A percentile compares a stretch with the other conserved stretches of the same genome.
Conservation (phyloP, 352 stramenopile genomes). For the Phytophthora brassicae region DNA sequence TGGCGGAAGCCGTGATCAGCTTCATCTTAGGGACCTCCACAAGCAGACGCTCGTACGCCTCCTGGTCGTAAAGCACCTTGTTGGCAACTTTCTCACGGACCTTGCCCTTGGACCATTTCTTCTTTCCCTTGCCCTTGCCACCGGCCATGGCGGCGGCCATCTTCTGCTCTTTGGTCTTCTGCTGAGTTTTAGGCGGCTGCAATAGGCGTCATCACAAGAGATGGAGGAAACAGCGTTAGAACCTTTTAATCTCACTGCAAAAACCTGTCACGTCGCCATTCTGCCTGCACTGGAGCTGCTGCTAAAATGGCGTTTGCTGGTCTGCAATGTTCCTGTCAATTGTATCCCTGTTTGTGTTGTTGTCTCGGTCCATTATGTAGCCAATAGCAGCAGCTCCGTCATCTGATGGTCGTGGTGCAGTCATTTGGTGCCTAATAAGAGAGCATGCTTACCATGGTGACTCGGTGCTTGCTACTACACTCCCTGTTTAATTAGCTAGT, state of each 20-base stretch:
- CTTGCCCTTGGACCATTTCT: slow-evolving; percentile 99
- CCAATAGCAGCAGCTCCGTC: slow-evolving; percentile 14
- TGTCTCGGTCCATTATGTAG: not conserved
- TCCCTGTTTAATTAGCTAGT: slow-evolving; percentile 85
- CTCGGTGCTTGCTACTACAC: slow-evolving; percentile 75
- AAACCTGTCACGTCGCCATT: slow-evolving; percentile 1
- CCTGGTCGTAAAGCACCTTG: slow-evolving; percentile 99
- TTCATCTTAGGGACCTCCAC: slow-evolving; percentile 99
- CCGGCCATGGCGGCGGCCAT: slow-evolving; percentile 99
- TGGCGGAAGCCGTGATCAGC: slow-evolving; percentile 98
- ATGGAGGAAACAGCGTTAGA: slow-evolving; percentile 21
- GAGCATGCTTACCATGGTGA: slow-evolving; percentile 74
- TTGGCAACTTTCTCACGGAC: slow-evolving; percentile 99
- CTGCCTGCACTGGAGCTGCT: slow-evolving; percentile 21
- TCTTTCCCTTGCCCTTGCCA: slow-evolving; percentile 99
- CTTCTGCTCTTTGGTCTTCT: slow-evolving; percentile 99
- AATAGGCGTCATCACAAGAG: slow-evolving; percentile 18
- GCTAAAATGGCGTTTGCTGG: not conserved
- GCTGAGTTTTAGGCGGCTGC: slow-evolving; percentile 98
- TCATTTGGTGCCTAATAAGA: not conserved
- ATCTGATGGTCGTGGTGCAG: not conserved
- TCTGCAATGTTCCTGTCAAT: slow-evolving; percentile 8
- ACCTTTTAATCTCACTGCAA: not conserved
- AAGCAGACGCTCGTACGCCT: slow-evolving; percentile 98
- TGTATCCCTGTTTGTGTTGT: not conserved